Conservation (phyloP, 768 basidiomycete genomes). For the Lepiota brunneoincarnata region DNA sequence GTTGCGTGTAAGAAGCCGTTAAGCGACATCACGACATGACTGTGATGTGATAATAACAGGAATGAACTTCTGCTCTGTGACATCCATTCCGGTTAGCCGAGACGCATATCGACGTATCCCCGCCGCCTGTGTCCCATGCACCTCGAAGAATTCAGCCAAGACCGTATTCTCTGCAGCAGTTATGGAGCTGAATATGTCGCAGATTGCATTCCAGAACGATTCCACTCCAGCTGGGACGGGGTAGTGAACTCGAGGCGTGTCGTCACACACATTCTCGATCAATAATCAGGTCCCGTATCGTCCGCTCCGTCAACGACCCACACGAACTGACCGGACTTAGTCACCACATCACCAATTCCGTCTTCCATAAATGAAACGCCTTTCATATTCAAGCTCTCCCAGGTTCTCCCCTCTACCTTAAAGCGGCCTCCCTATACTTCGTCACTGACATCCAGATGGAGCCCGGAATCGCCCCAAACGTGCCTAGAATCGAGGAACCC, state of each 20-base stretch:
- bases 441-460: background rate
- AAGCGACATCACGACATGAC: background rate
- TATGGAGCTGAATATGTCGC: no score
- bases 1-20: no score
- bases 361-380: background rate
- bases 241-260: background rate
- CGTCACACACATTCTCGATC: no score
- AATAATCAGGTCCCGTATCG: background rate
- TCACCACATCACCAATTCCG: no score
- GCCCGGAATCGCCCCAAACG: no score
- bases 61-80: background rate
- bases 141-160: no score
- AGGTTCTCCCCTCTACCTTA: background rate
- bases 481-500: background rate
- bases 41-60: background rate
- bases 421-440: background rate
- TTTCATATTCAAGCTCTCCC: no score
- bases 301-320: background rate
- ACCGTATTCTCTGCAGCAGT: no score
- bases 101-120: background rate
- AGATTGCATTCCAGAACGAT: no score
- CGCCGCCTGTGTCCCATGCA: background rate
- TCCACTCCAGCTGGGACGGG: no score
- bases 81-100: background rate
- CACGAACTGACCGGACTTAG: background rate